phyloP scores from a whole-genome alignment of 2,329 filamentous ascomycete genomes.

The Fusarium irregulare region DNA sequence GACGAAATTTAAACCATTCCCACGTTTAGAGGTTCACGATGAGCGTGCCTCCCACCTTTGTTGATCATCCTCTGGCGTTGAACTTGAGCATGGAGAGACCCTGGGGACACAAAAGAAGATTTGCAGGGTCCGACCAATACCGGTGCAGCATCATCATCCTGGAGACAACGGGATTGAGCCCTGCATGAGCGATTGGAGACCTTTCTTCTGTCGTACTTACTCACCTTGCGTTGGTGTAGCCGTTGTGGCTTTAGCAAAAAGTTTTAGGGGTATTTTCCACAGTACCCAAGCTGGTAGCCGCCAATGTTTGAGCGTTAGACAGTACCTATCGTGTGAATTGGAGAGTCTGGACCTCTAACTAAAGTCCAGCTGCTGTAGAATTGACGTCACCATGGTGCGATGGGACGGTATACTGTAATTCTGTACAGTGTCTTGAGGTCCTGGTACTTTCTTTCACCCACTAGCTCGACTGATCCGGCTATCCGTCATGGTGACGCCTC shows the following conservation, averaged over 20 bases:
- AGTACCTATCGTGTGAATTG: constrained; percentile 4
- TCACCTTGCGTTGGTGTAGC: constrained; percentile 21
- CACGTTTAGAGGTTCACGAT: constrained; percentile 4
- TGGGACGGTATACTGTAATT: not conserved
- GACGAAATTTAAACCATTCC: not conserved
- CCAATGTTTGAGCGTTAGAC: constrained; percentile 3
- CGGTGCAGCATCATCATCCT: constrained; percentile 5
- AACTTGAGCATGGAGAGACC: constrained; percentile 9
- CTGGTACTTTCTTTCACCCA: constrained; percentile 9
- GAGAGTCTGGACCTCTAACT: constrained; percentile 25
- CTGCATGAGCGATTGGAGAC: constrained; percentile 32
- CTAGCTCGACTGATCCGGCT: constrained; percentile 27
- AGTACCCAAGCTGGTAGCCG: constrained; percentile 19
- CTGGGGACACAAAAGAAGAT: constrained; percentile 21
- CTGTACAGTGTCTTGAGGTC: constrained; percentile 37
- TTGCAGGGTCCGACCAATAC: constrained; percentile 32
- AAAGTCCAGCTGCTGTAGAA: constrained; percentile 20
- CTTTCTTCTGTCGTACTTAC: constrained; percentile 16
- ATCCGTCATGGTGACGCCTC: constrained; percentile 45
- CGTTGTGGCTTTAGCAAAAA: not conserved
- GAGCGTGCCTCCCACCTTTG: not conserved
- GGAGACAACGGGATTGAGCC: constrained; percentile 28
- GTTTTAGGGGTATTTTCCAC: not conserved
- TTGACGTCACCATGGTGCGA: constrained; percentile 48
- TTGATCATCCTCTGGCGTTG: constrained; percentile 6